Evolutionary conservation across 345 rosid species (phyloP), one percentile per base, ranked within the genome.

Genomic region (Linum trigynum): DNA sequence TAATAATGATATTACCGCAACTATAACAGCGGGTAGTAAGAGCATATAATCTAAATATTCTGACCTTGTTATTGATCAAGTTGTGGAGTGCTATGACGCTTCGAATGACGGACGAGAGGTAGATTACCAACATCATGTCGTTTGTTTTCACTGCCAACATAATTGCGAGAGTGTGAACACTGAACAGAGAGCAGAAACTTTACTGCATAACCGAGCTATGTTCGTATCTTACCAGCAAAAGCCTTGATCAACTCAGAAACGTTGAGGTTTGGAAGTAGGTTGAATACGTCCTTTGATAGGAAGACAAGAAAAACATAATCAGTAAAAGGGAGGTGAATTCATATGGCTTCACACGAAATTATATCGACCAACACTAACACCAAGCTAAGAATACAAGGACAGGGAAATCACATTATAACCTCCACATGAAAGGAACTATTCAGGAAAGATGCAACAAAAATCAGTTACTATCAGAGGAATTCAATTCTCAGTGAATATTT

Each of bases 11-110:
- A 77, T 10, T 9, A 57, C 4, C 0, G 23, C 12, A 36, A 48
- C 69, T 17, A 53, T 64, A 51, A 11, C 5, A 35, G 15, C 23
- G 17, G 3, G 40, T 10, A 39, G 5, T 4, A 12, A 50, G 56
- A 72, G 10, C 9, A 41, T 41, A 55, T 56, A 38, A 48, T 23
- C 32, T 23, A 23, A 23, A 23, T 23, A 23, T 23, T 60, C 71
- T 62, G 42, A 90, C 98, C 94, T 92, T 92, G 80, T 92, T 86
- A 76, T 84, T 90, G 79, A 92, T 92, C 92, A 88, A 82, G 82
- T 88, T 90, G 76, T 92, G 97, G 55, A 92, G 90, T 0, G 98
- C 98, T 50, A 92, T 85, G 45, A 87, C 91, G 67, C 94, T 87
- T 62, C 94, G 78, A 63, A 85, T 84, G 67, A 89, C 89, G 53